These are phyloP conservation scores for Verticillium alfalfae DNA, from an alignment of 2,329 filamentous ascomycete genomes.

Conservation along the genomic window DNA sequence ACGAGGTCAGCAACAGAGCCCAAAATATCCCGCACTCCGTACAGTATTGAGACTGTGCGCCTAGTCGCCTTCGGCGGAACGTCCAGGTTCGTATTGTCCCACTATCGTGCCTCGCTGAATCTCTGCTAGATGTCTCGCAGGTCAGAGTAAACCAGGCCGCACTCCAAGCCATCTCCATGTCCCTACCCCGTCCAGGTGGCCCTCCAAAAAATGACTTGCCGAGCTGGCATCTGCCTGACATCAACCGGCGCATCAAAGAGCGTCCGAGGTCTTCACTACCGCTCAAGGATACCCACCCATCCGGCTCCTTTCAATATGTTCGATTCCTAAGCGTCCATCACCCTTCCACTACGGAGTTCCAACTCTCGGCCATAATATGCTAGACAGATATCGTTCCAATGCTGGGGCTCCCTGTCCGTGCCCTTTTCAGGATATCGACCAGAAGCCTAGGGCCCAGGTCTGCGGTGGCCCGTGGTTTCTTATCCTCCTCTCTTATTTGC, in stretches of 20 bases:
- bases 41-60: background rate
- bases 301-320: background rate
- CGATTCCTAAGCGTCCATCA: background rate
- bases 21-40: background rate
- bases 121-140: background rate
- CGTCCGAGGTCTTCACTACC: background rate
- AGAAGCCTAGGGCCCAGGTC: background rate
- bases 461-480: background rate
- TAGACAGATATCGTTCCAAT: background rate
- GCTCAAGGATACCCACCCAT: background rate
- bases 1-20: background rate
- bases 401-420: background rate
- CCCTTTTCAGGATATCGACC: background rate
- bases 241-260: background rate
- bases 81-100: background rate
- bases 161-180: background rate
- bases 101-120: background rate
- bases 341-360: background rate
- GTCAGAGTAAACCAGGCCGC: background rate
- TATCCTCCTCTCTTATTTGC: too few relatives aligned
- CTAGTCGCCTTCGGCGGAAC: background rate
- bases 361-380: background rate
- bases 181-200: background rate
- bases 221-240: background rate
- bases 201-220: background rate